A percentile compares a stretch with the other conserved stretches of the same genome.
Conservation (phyloP, 257 asterid genomes). For the Ligustrum vulgare region DNA sequence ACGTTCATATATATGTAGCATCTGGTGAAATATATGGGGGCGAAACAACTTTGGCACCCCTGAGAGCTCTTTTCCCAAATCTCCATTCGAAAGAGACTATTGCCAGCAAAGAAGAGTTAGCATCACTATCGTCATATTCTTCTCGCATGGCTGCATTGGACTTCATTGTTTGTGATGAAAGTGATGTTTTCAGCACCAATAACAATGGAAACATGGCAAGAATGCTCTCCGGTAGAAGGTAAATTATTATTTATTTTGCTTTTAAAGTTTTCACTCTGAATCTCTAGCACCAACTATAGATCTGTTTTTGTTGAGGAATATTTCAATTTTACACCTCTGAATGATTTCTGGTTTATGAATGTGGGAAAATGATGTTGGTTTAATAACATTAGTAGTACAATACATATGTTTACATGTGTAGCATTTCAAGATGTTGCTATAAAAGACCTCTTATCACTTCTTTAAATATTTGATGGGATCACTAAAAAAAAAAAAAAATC, state of each 20-base stretch:
- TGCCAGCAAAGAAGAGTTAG: slow-evolving; percentile 63
- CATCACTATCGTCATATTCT: slow-evolving; percentile 53
- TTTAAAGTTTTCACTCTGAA: neutral
- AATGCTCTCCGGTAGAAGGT: slow-evolving; percentile 77
- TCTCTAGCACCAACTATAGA: too few relatives aligned
- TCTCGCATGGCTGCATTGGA: slow-evolving; percentile 87
- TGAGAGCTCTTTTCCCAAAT: slow-evolving; percentile 71
- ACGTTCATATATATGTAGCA: slow-evolving; percentile 73
- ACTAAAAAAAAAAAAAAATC: too few relatives aligned
- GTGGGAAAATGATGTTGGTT: too few relatives aligned
- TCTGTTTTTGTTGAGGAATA: neutral
- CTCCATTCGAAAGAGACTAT: slow-evolving; percentile 66
- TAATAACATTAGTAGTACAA: too few relatives aligned
- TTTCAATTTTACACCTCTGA: too few relatives aligned
- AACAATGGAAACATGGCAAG: slow-evolving; percentile 86
- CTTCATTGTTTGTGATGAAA: slow-evolving; percentile 75
- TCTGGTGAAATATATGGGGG: slow-evolving; percentile 82
- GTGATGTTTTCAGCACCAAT: slow-evolving; percentile 73
- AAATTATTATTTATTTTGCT: neutral
- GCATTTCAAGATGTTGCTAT: too few relatives aligned
- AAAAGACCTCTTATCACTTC: too few relatives aligned
- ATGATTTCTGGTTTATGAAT: too few relatives aligned
- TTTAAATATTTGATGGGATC: too few relatives aligned
- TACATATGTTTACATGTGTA: too few relatives aligned
- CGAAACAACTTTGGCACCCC: slow-evolving; percentile 60